Evolutionary conservation across 2,329 filamentous ascomycete species (phyloP), one percentile per base, ranked within the genome.

Genomic region (Clarireedia sp.): DNA sequence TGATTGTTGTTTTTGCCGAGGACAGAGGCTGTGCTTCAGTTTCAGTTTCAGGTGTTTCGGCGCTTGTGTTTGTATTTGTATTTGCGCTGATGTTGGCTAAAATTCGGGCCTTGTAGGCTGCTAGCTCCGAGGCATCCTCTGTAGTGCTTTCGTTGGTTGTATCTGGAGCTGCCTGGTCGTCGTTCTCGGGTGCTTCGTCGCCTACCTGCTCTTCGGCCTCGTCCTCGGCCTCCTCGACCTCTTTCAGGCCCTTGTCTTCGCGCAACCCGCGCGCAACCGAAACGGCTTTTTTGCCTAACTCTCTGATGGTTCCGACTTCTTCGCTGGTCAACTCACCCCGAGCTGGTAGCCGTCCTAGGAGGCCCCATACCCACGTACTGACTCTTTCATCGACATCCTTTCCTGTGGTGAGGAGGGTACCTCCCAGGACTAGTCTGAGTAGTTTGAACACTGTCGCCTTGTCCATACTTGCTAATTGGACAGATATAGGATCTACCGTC

Each of bases 291-390:
- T 90, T 89, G 0, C 87, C 90, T 36, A 97, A 69, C 56, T 94
- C 89, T 50, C 92, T 78, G 26, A 96, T 74, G 64, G 83, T 82
- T 5, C 83, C 85, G 33, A 95, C 81, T 65, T 94, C 87, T 44
- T 83, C 80, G 60, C 89, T 86, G 58, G 82, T 81, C 68, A 96
- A 74, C 68, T 88, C 83, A 1, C 90, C 90, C 9, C 82, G 74
- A 37, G 89, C 87, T 0, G 87, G 85, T 57, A 92, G 77, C 56
- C 83, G 80, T 2, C 87, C 89, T 45, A 96, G 74, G 56, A 96
- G 71, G 0, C 86, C 84, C 91, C 90, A 96, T 3, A 89, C 75
- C 92, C 92, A 97, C 16, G 83, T 78, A 57, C 89, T 90, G 4
- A 88, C 83, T 48, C 84, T 79, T 63, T 81, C 78, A 24, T 81